A percentile compares a stretch with the other conserved stretches of the same genome.
phyloP scores from a whole-genome alignment of 2,329 filamentous ascomycete genomes.

The Apiospora sp. region DNA sequence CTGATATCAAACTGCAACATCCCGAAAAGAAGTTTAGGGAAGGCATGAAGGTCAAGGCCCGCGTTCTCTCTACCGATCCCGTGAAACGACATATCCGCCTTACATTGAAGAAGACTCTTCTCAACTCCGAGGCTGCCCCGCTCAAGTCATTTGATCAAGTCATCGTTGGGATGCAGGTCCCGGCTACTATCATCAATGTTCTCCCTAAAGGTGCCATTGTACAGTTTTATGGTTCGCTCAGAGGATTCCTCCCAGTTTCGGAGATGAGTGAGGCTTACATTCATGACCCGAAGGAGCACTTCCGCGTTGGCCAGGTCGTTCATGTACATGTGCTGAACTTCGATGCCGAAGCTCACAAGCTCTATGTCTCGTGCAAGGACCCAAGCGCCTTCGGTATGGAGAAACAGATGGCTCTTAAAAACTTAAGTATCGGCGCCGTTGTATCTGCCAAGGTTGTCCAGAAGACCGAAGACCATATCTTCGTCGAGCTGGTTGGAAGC shows the following conservation, averaged over 20 bases:
- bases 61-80: conserved; percentile 82
- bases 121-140: conserved; percentile 85
- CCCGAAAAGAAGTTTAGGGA: conserved; percentile 97
- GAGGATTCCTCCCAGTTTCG: conserved; percentile 87
- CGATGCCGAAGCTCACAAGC: conserved; percentile 72
- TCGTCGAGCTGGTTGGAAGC: conserved; percentile 77
- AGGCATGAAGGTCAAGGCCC: conserved; percentile 82
- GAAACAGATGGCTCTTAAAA: conserved; percentile 79
- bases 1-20: conserved; percentile 86
- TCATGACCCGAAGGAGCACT: conserved; percentile 86
- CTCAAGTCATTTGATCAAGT: conserved; percentile 82
- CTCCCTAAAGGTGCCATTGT: conserved; percentile 82
- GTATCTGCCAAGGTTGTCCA: conserved; percentile 83
- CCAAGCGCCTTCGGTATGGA: conserved; percentile 77
- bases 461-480: conserved; percentile 78
- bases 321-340: conserved; percentile 88
- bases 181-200: conserved; percentile 87
- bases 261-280: conserved; percentile 99
- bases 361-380: conserved; percentile 94
- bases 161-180: conserved; percentile 76
- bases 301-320: conserved; percentile 88
- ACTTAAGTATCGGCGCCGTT: conserved; percentile 75
- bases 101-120: conserved; percentile 91
- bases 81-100: conserved; percentile 82
- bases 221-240: conserved; percentile 86